phyloP scores from a whole-genome alignment of 495 filamentous ascomycete genomes.

The Penicillium simplicissimum region DNA sequence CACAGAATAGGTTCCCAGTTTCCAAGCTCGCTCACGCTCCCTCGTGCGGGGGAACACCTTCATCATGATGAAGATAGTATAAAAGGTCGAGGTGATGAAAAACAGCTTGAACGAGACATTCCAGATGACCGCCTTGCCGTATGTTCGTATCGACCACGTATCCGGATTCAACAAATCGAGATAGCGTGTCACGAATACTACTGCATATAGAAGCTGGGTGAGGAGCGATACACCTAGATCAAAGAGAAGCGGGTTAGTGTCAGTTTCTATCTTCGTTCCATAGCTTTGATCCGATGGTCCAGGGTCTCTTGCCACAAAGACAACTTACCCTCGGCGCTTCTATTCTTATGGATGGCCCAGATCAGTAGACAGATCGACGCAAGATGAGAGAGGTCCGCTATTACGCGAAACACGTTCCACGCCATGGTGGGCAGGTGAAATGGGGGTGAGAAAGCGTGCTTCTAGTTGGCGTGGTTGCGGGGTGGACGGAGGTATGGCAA shows the following conservation, averaged over 20 bases:
- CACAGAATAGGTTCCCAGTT: constrained; percentile 66
- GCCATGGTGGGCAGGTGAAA: constrained; percentile 24
- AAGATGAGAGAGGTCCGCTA: constrained; percentile 81
- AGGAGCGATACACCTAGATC: constrained; percentile 82
- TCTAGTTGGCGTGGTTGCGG: constrained; percentile 4
- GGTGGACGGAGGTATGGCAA: neutral
- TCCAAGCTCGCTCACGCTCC: constrained; percentile 91
- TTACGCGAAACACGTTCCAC: constrained; percentile 72
- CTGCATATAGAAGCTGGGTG: constrained; percentile 83
- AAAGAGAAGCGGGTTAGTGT: constrained; percentile 17
- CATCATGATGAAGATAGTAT: constrained; percentile 86
- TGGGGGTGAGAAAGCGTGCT: neutral
- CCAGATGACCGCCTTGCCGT: constrained; percentile 14
- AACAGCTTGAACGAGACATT: constrained; percentile 80
- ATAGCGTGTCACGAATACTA: constrained; percentile 87
- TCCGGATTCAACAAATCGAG: constrained; percentile 67
- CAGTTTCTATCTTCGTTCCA: neutral
- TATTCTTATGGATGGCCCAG: constrained; percentile 85
- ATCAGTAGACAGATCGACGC: constrained; percentile 86
- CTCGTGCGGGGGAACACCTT: constrained; percentile 82
- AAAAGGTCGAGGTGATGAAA: constrained; percentile 82
- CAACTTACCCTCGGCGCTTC: constrained; percentile 76
- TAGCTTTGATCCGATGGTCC: neutral
- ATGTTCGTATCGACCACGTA: constrained; percentile 26
- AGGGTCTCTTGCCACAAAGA: neutral